phyloP scores from a whole-genome alignment of 176 grass and related monocot genomes.

The Oryza meyeriana region DNA sequence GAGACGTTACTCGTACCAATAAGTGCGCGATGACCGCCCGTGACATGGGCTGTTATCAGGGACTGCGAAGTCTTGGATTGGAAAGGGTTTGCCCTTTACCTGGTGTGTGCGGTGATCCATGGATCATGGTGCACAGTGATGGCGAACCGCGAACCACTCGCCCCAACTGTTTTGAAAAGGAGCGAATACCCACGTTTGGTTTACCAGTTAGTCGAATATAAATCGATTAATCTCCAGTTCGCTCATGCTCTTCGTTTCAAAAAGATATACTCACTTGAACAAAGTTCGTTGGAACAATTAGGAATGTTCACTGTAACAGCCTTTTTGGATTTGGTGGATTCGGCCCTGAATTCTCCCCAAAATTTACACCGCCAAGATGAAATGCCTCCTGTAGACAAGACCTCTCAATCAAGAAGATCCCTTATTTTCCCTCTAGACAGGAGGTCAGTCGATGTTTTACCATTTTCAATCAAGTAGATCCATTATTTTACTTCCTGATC shows the following conservation, averaged over 20 bases:
- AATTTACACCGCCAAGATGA: too few relatives aligned
- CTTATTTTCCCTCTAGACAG: not conserved
- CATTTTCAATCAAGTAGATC: not conserved
- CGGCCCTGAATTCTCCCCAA: not conserved
- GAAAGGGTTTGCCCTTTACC: not conserved
- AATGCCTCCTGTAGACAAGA: too few relatives aligned
- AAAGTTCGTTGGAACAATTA: too few relatives aligned
- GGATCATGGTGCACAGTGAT: not conserved
- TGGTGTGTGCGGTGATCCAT: conserved; percentile 9
- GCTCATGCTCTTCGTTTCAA: not conserved
- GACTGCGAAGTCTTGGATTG: not conserved
- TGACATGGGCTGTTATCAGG: not conserved
- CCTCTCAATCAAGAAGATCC: too few relatives aligned
- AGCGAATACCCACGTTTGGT: not conserved
- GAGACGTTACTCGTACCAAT: not conserved
- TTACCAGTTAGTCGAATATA: not conserved
- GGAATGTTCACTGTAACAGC: too few relatives aligned
- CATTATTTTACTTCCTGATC: not conserved
- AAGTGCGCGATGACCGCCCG: not conserved
- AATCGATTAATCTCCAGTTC: not conserved
- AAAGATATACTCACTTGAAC: not conserved
- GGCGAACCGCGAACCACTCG: conserved; percentile 28
- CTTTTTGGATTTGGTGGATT: too few relatives aligned
- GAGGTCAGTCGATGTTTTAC: not conserved
- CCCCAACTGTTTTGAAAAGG: not conserved